A percentile compares a stretch with the other conserved stretches of the same genome.
These are phyloP conservation scores for Starmerella scarabaei DNA, from an alignment of 805 yeast species.

Conservation along the genomic window DNA sequence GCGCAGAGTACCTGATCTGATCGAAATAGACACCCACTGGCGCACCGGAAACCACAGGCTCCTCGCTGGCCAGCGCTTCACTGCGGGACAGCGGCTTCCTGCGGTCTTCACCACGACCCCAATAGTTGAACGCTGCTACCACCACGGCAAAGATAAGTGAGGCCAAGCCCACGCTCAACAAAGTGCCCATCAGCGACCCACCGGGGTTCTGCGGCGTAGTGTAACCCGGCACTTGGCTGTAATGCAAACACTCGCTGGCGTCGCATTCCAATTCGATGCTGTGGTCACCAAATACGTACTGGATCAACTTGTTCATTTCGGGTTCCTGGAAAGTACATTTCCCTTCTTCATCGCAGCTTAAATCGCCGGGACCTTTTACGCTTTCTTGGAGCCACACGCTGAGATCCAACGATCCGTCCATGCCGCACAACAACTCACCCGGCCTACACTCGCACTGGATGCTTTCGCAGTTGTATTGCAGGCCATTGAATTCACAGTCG, in stretches of 20 bases:
- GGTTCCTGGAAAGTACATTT: slow-evolving; percentile 83
- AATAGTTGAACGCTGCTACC: slow-evolving; percentile 3
- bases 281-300: slow-evolving; percentile 90
- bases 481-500: slow-evolving; percentile 52
- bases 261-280: slow-evolving; percentile 66
- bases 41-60: slow-evolving; percentile 10
- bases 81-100: background rate
- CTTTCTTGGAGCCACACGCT: slow-evolving; percentile 85
- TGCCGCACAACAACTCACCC: slow-evolving; percentile 86
- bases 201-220: slow-evolving; percentile 42
- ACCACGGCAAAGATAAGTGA: slow-evolving; percentile 12
- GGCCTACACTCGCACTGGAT: slow-evolving; percentile 86
- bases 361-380: slow-evolving; percentile 86
- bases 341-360: slow-evolving; percentile 55
- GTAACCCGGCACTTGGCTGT: slow-evolving; percentile 87
- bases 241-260: slow-evolving; percentile 86
- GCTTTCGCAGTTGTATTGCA: slow-evolving; percentile 64
- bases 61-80: slow-evolving; percentile 11
- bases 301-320: slow-evolving; percentile 83
- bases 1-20: slow-evolving; percentile 46
- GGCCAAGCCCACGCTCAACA: slow-evolving; percentile 21
- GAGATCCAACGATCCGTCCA: slow-evolving; percentile 84
- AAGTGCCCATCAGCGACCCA: slow-evolving; percentile 18
- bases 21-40: slow-evolving; percentile 71
- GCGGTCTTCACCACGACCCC: background rate